Percentiles rank a stretch among this genome's conserved stretches.
Conservation (phyloP, 495 filamentous ascomycete genomes). For the Friedmanniomyces endolithicus region DNA sequence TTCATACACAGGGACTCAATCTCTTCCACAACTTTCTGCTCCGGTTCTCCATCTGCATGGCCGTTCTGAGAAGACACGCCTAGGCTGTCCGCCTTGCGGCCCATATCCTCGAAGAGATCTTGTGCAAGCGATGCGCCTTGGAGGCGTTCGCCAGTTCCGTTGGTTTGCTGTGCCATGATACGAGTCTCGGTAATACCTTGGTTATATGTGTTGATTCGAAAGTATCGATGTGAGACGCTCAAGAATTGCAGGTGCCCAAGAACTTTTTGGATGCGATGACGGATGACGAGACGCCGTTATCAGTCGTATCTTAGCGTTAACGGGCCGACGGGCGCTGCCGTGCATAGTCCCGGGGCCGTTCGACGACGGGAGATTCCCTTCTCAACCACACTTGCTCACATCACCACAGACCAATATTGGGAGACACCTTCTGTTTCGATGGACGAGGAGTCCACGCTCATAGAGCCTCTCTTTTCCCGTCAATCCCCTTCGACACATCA, state of each 20-base stretch:
- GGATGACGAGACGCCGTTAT: not conserved
- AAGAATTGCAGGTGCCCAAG: no score
- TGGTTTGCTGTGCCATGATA: slow-evolving; percentile 17
- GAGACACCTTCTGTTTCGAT: no score
- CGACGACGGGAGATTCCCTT: no score
- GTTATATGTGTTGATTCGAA: not conserved
- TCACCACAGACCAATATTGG: no score
- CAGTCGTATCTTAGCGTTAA: not conserved
- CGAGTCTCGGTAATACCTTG: not conserved
- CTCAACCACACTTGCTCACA: no score
- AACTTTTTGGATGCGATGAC: not conserved
- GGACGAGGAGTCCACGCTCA: no score
- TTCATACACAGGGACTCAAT: slow-evolving; percentile 72
- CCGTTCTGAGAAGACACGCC: slow-evolving; percentile 8
- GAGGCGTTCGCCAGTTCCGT: slow-evolving; percentile 10
- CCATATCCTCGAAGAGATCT: slow-evolving; percentile 40
- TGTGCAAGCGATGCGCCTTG: slow-evolving; percentile 21
- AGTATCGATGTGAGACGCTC: no score
- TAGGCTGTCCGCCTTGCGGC: slow-evolving; percentile 32
- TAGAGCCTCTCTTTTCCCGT: no score
- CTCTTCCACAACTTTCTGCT: slow-evolving; percentile 51
- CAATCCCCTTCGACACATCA: no score
- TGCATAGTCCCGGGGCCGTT: no score
- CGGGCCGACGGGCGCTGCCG: no score
- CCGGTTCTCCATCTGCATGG: slow-evolving; percentile 27